Evolutionary conservation across 129 eudicot genomes (phyloP).

Genomic region (Flaveria brownii): DNA sequence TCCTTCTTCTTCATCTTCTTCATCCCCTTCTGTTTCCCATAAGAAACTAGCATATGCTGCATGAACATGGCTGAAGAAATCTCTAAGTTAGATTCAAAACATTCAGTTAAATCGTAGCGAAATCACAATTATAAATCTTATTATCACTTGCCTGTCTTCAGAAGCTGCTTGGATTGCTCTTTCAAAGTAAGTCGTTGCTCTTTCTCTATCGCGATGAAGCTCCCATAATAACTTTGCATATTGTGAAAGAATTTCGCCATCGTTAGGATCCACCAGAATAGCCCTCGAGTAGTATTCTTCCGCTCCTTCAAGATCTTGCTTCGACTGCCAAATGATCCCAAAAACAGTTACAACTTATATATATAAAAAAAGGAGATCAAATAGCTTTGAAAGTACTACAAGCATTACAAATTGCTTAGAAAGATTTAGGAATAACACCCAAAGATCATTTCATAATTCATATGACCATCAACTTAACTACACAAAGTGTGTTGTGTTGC

Average conservation of each 20-base stretch:
- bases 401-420: too few relatives aligned
- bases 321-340: slow-evolving; percentile 38
- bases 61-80: slow-evolving; percentile 65
- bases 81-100: neutral
- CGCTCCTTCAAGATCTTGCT: slow-evolving; percentile 55
- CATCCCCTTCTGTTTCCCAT: slow-evolving; percentile 67
- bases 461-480: neutral
- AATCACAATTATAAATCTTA: neutral
- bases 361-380: neutral
- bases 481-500: neutral
- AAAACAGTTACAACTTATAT: neutral
- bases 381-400: too few relatives aligned
- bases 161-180: slow-evolving; percentile 76
- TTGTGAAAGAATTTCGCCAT: slow-evolving; percentile 72
- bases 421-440: too few relatives aligned
- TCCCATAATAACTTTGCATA: slow-evolving; percentile 77
- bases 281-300: slow-evolving; percentile 87
- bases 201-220: slow-evolving; percentile 59
- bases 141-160: slow-evolving; percentile 54
- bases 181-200: slow-evolving; percentile 68
- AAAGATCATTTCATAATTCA: neutral
- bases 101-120: neutral
- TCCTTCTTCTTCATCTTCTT: slow-evolving; percentile 42
- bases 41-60: slow-evolving; percentile 90
- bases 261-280: slow-evolving; percentile 69